A percentile compares a stretch with the other conserved stretches of the same genome.
phyloP scores from a whole-genome alignment of 2,329 filamentous ascomycete genomes.

The Cladosporium sp. region DNA sequence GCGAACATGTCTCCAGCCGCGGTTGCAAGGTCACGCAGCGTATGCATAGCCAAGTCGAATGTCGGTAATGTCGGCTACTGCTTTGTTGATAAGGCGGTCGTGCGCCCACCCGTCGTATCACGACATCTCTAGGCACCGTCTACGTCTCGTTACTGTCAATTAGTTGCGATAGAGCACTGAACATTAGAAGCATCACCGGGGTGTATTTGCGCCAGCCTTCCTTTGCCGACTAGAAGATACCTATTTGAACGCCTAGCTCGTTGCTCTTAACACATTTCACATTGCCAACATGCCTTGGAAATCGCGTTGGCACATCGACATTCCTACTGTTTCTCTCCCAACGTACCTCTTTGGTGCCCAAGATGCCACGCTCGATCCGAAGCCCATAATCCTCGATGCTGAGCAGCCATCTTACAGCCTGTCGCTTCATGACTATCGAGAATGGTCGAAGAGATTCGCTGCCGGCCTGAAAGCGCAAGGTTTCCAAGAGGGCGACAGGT shows the following conservation, averaged over 20 bases:
- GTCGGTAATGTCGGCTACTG: conserved; percentile 19
- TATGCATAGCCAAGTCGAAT: conserved; percentile 5
- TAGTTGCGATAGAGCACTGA: neutral
- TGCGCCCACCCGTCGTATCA: neutral
- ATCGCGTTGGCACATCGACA: conserved; percentile 50
- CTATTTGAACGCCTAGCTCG: neutral
- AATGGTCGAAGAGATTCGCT: conserved; percentile 72
- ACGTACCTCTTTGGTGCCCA: conserved; percentile 55
- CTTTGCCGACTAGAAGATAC: neutral
- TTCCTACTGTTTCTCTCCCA: conserved; percentile 48
- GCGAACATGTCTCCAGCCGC: conserved; percentile 11
- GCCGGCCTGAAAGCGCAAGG: conserved; percentile 64
- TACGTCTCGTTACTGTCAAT: neutral
- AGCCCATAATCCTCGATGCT: conserved; percentile 62
- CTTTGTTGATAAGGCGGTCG: conserved; percentile 11
- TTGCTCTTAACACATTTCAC: neutral
- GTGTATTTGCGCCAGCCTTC: neutral
- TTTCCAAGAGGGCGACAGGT: conserved; percentile 66
- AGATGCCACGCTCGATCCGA: conserved; percentile 39
- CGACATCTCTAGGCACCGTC: neutral
- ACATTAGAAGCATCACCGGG: neutral
- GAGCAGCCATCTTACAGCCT: conserved; percentile 67
- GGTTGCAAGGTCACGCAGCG: conserved; percentile 16
- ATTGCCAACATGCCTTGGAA: conserved; percentile 52
- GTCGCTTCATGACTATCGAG: conserved; percentile 63